phyloP scores from a whole-genome alignment of 176 grass and related monocot species.

The Oryza meyeriana region DNA sequence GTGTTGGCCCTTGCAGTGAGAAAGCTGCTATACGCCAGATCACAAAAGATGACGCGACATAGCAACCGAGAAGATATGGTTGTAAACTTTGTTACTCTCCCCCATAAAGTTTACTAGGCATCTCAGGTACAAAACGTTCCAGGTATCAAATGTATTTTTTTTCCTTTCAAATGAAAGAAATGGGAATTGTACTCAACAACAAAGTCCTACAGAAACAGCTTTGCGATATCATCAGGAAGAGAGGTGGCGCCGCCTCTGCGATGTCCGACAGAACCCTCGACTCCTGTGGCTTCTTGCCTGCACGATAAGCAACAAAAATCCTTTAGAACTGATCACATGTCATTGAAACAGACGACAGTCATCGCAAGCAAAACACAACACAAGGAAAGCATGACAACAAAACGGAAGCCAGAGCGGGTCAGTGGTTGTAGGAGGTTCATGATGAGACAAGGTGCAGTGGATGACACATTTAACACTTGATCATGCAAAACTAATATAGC shows the following conservation, averaged over 20 bases:
- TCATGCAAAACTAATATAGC: background rate
- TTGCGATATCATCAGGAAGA: background rate
- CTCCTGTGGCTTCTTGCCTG: background rate
- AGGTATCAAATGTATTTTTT: constrained; percentile 5
- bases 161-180: constrained; percentile 2
- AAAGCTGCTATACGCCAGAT: too few relatives aligned
- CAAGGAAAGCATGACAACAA: background rate
- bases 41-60: background rate
- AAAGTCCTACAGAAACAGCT: background rate
- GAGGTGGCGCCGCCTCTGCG: background rate
- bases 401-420: background rate
- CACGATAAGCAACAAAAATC: background rate
- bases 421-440: background rate
- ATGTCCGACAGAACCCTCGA: background rate
- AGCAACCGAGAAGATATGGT: background rate
- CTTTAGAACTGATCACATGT: background rate
- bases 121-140: constrained; percentile 18
- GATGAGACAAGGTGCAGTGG: background rate
- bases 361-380: background rate
- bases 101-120: background rate
- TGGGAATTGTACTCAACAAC: constrained; percentile 1
- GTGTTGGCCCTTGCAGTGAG: too few relatives aligned
- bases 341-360: background rate
- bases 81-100: background rate
- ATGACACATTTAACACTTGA: background rate